Conservation (phyloP, 495 filamentous ascomycete species). For the Copromyces sp. region DNA sequence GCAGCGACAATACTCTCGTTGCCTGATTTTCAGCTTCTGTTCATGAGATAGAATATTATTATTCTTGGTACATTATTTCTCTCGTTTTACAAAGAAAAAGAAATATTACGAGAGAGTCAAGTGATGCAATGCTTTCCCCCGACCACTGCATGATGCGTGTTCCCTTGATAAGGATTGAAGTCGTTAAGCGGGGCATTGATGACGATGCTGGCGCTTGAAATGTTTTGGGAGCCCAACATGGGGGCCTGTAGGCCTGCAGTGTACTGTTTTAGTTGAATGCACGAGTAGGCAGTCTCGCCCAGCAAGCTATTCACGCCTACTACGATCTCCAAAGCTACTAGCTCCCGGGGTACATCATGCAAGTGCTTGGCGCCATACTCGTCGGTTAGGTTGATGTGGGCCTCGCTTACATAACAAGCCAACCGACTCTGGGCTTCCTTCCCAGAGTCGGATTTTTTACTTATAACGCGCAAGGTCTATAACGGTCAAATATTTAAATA, state of each 20-base stretch:
- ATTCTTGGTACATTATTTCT: background rate
- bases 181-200: background rate
- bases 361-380: background rate
- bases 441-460: no score
- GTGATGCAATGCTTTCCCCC: background rate
- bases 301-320: background rate
- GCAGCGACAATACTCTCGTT: background rate
- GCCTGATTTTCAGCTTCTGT: background rate
- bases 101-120: background rate
- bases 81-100: background rate
- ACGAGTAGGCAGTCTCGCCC: background rate
- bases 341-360: background rate
- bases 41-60: background rate
- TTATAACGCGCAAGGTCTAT: no score
- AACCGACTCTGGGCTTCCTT: no score
- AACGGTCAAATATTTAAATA: no score
- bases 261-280: background rate
- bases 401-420: no score
- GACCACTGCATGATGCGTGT: background rate
- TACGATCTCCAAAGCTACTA: background rate
- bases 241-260: background rate
- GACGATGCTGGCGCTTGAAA: background rate
- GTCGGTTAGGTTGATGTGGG: no score
- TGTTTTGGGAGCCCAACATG: background rate
- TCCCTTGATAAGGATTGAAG: background rate